These are phyloP conservation scores for Yamadazyma conglobata DNA, from an alignment of 1,139 yeast species.

Conservation along the genomic window DNA sequence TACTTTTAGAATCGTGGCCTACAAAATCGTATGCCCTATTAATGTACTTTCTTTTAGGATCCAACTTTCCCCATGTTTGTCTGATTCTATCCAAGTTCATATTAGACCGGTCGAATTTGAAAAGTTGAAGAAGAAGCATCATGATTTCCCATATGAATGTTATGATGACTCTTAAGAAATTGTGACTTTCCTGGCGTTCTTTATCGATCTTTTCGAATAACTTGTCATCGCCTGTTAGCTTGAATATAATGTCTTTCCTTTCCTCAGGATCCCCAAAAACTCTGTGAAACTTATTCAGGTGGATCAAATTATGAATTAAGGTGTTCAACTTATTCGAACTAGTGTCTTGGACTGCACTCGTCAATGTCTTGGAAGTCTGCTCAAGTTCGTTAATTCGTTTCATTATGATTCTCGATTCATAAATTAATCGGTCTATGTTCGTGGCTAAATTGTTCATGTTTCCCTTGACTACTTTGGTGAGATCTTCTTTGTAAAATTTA, in stretches of 20 bases:
- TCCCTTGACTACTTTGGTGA: constrained; percentile 34
- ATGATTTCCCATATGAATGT: constrained; percentile 32
- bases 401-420: constrained; percentile 71
- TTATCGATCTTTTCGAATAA: constrained; percentile 4
- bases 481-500: constrained; percentile 31
- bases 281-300: constrained; percentile 30
- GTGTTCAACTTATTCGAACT: constrained; percentile 24
- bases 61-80: constrained; percentile 41
- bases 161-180: constrained; percentile 21
- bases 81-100: constrained; percentile 47
- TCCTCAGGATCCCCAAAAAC: constrained; percentile 31
- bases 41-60: constrained; percentile 41
- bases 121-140: constrained; percentile 27
- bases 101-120: constrained; percentile 36
- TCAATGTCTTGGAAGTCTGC: constrained; percentile 52
- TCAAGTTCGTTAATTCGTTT: constrained; percentile 80
- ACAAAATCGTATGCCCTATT: constrained; percentile 35
- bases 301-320: constrained; percentile 36
- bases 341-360: constrained; percentile 34
- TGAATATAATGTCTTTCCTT: constrained; percentile 24
- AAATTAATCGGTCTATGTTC: constrained; percentile 70
- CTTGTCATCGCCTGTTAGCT: constrained; percentile 20
- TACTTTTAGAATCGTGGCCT: constrained; percentile 20
- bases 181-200: constrained; percentile 6
- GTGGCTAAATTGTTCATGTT: constrained; percentile 65